phyloP scores from a whole-genome alignment of 306 rosid genomes.

The Hippophae rhamnoides region DNA sequence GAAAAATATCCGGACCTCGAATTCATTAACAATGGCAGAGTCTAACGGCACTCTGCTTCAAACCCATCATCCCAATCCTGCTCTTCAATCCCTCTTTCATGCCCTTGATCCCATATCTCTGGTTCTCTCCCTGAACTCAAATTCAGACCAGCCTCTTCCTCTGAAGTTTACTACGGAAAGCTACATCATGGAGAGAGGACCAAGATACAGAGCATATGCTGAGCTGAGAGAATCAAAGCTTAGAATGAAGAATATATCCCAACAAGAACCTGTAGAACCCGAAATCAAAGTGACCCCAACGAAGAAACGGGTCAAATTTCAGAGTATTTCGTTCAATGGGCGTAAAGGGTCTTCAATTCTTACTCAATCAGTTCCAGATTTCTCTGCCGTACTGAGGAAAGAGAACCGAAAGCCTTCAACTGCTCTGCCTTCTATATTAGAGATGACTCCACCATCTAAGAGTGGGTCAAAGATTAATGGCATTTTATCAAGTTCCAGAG shows the following conservation, averaged over 20 bases:
- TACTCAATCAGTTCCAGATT: conserved; percentile 93
- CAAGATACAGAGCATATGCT: conserved; percentile 63
- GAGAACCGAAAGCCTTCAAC: conserved; percentile 62
- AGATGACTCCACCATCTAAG: conserved; percentile 67
- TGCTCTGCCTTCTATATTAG: conserved; percentile 33
- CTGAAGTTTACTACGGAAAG: conserved; percentile 34
- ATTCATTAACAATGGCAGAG: conserved; percentile 40
- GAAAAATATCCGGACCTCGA: conserved; percentile 10
- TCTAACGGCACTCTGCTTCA: conserved; percentile 17
- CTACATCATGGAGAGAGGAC: conserved; percentile 61
- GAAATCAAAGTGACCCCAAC: conserved; percentile 27
- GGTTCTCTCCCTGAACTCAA: conserved; percentile 42
- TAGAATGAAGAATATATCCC: conserved; percentile 26
- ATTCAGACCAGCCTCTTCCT: conserved; percentile 26
- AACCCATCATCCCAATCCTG: conserved; percentile 27
- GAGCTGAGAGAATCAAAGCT: conserved; percentile 56
- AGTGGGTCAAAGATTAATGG: conserved; percentile 29
- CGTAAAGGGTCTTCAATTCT: conserved; percentile 41
- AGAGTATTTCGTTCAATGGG: conserved; percentile 12
- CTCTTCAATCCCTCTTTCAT: conserved; percentile 37
- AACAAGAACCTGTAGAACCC: conserved; percentile 13
- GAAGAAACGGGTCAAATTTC: conserved; percentile 65
- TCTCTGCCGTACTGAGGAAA: conserved; percentile 55
- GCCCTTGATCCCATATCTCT: conserved; percentile 66
- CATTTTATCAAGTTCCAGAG: conserved; percentile 46